Base-by-base conservation (phyloP, 768 basidiomycete genomes). In the Lactifluus echinatus region DNA sequence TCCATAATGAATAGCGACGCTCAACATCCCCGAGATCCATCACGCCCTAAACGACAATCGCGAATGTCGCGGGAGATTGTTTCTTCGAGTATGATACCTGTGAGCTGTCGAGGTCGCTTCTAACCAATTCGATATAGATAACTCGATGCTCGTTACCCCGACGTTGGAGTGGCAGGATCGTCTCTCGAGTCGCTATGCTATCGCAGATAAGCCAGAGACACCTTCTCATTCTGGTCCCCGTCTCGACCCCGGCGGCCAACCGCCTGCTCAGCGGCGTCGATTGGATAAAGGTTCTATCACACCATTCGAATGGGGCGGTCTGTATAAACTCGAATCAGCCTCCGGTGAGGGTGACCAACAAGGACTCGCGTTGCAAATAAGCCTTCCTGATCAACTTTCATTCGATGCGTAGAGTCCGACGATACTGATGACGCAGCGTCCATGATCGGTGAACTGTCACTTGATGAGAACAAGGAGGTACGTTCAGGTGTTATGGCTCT, bases 141-240 rank as follows among this genome's bases (percentile, higher is more conserved):
- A 79, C 49, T 76, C 76, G 12, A 74, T 83, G 59, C 79, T 82
- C 23, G 78, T 81, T 17, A 75, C 80, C 26, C 87, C 87, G 6
- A 87, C 84, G 0, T 71, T 78, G 57, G 85, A 89, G 67, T 89
- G 87, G 87, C 87, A 89, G 67, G 86, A 89, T 49, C 82, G 77
- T 53, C 74, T 89, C 17, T 80, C 82, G 23, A 75, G 75, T 58
- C 77, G 77, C 6, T 69, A 88, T 46, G 75, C 75, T 39, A 6
- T 73, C 50, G 65, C 62, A 12, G 45, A 56, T 45, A 34, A 36
- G 10, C 11, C 21, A 17, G 46, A 56, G 14, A 31, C 33, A 8
- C 37, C 39, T 19, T 10, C 14, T n/a, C 15, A 14, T 46, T 23
- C 45, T 33, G 23, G 33, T 12, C 29, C 11, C 66, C 58, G 51